A percentile compares a stretch with the other conserved stretches of the same genome.
phyloP scores from a whole-genome alignment of 2,329 filamentous ascomycete species.

The Paradendryphiella salina region DNA sequence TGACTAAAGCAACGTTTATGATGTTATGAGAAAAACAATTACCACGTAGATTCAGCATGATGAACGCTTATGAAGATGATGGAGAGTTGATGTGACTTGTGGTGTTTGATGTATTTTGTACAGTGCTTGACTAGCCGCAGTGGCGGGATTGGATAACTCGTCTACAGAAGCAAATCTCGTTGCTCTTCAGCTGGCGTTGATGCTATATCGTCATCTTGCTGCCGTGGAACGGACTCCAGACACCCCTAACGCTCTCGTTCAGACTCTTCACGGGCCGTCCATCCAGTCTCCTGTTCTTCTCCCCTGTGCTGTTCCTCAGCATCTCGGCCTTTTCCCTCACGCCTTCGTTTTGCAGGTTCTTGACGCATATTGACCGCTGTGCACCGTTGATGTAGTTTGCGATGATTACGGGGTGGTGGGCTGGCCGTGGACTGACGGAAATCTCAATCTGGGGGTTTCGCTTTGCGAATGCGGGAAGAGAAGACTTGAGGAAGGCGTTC shows the following conservation, averaged over 20 bases:
- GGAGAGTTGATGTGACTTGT: too few species aligned
- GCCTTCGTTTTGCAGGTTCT: constrained; percentile 79
- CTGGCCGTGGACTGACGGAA: constrained; percentile 84
- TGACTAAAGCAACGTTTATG: constrained; percentile 4
- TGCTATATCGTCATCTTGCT: constrained; percentile 47
- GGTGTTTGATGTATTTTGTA: constrained; percentile 13
- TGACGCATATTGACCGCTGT: constrained; percentile 83
- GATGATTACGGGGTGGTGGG: constrained; percentile 83
- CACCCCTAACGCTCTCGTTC: constrained; percentile 67
- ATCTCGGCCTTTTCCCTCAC: constrained; percentile 78
- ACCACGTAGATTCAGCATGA: constrained; percentile 8
- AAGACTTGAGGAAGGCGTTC: constrained; percentile 83
- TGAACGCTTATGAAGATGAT: constrained; percentile 5
- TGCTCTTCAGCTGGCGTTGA: background rate
- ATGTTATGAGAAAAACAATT: constrained; percentile 4
- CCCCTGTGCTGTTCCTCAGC: constrained; percentile 73
- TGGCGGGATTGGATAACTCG: too few species aligned
- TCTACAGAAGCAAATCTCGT: too few species aligned
- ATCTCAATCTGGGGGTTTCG: constrained; percentile 89
- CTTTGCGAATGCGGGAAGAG: constrained; percentile 75
- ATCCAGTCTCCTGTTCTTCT: constrained; percentile 64
- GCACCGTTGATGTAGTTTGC: constrained; percentile 92
- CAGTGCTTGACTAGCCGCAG: too few species aligned
- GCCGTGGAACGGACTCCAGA: constrained; percentile 67
- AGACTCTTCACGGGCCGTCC: constrained; percentile 63